Evolutionary conservation across 2,329 filamentous ascomycete genomes (phyloP).

Genomic region (Diplodia mutila): DNA sequence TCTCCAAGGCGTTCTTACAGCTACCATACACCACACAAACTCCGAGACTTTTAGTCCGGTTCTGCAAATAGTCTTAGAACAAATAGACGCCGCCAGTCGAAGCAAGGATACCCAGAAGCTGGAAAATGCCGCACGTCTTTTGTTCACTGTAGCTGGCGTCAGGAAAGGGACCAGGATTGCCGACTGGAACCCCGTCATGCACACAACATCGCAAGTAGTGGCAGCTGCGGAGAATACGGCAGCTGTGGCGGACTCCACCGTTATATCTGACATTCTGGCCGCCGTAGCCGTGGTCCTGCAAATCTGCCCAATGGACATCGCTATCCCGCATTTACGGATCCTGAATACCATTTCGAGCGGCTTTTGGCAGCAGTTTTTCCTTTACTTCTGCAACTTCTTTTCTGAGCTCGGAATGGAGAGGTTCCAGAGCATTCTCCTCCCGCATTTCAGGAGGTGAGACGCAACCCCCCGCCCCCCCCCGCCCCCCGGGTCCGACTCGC

Average conservation of each 20-base stretch:
- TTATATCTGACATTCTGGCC: slow-evolving; percentile 44
- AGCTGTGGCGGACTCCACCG: background rate
- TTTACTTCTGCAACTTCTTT: slow-evolving; percentile 83
- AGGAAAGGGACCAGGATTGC: slow-evolving; percentile 75
- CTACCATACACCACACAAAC: slow-evolving; percentile 80
- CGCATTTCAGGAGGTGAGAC: slow-evolving; percentile 74
- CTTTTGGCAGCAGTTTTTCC: slow-evolving; percentile 71
- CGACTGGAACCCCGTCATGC: slow-evolving; percentile 71
- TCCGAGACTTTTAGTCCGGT: slow-evolving; percentile 73
- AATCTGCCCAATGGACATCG: slow-evolving; percentile 75
- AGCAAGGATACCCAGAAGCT: slow-evolving; percentile 28
- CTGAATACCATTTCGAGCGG: slow-evolving; percentile 69
- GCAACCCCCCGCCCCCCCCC: too few relatives aligned
- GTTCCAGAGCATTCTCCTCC: slow-evolving; percentile 78
- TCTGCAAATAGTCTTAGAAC: slow-evolving; percentile 58
- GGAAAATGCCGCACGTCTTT: slow-evolving; percentile 48
- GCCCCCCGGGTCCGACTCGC: background rate
- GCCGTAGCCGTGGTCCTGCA: slow-evolving; percentile 69
- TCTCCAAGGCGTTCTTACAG: slow-evolving; percentile 75
- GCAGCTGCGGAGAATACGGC: slow-evolving; percentile 30
- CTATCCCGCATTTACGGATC: slow-evolving; percentile 70
- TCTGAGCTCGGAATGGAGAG: slow-evolving; percentile 72
- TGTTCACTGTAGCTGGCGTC: slow-evolving; percentile 76
- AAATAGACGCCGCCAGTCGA: background rate
- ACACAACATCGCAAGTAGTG: slow-evolving; percentile 41